Conservation (phyloP, 2,329 filamentous ascomycete genomes). For the Polychaeton citri region DNA sequence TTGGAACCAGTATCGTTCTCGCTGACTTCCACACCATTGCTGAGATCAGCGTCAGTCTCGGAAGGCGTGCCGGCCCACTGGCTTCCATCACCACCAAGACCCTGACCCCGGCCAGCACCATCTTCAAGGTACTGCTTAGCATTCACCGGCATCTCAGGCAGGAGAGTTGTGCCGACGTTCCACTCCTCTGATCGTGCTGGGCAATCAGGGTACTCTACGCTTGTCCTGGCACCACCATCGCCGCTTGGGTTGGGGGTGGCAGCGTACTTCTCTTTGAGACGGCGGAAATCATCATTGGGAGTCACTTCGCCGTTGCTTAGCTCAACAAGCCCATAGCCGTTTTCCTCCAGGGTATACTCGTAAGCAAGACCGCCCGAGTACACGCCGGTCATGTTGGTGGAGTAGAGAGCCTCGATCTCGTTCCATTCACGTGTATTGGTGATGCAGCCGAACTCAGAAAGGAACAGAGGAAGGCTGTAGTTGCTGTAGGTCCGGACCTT, state of each 20-base stretch:
- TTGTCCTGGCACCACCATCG: constrained; percentile 44
- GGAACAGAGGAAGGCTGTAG: constrained; percentile 80
- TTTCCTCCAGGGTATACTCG: constrained; percentile 74
- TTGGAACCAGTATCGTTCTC: constrained; percentile 4
- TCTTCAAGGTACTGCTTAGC: constrained; percentile 43
- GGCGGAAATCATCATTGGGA: constrained; percentile 50
- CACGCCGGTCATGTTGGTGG: constrained; percentile 64
- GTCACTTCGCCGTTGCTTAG: constrained; percentile 40
- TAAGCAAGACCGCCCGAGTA: constrained; percentile 95
- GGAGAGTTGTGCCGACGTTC: constrained; percentile 37
- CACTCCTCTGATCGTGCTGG: constrained; percentile 42
- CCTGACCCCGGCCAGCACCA: constrained; percentile 43
- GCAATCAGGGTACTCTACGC: constrained; percentile 38
- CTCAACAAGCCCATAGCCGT: constrained; percentile 67
- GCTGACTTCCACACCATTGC: constrained; percentile 16
- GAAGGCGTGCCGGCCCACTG: constrained; percentile 36
- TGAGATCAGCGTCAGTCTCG: constrained; percentile 30
- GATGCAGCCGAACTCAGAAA: constrained; percentile 87
- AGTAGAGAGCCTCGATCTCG: constrained; percentile 71
- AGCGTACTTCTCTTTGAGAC: constrained; percentile 38
- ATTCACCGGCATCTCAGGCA: constrained; percentile 43
- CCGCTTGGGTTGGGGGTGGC: constrained; percentile 40
- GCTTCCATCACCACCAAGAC: constrained; percentile 35
- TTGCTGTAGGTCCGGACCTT: constrained; percentile 80
- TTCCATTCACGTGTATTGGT: constrained; percentile 68